Evolutionary conservation across 2,329 filamentous ascomycete species (phyloP).

Genomic region (Didymella arachidicola): DNA sequence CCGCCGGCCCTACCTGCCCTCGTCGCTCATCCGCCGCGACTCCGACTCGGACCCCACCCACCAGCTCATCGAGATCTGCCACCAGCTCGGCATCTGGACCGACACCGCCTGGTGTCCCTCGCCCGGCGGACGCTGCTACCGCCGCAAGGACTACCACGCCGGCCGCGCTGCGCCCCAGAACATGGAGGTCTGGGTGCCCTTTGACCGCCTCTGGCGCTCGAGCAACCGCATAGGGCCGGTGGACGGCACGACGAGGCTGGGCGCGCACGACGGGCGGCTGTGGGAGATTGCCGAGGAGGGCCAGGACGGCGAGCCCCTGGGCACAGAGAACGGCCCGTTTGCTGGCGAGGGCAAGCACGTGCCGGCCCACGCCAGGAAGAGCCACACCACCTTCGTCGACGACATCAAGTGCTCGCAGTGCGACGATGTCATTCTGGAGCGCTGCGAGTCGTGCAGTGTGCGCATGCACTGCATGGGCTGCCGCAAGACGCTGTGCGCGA

Average conservation of each 20-base stretch:
- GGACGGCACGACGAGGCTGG: conserved; percentile 40
- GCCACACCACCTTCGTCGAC: conserved; percentile 62
- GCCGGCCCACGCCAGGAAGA: conserved; percentile 62
- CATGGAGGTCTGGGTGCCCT: conserved; percentile 68
- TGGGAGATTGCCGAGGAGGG: conserved; percentile 66
- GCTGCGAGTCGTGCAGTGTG: conserved; percentile 68
- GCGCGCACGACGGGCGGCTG: conserved; percentile 58
- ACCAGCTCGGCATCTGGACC: conserved; percentile 67
- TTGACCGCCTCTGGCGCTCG: conserved; percentile 66
- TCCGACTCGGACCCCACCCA: conserved; percentile 68
- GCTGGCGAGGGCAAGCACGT: conserved; percentile 62
- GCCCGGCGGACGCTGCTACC: conserved; percentile 63
- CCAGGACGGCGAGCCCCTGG: conserved; percentile 63
- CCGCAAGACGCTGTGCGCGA: conserved; percentile 66
- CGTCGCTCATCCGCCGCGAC: conserved; percentile 63
- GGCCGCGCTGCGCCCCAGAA: conserved; percentile 63
- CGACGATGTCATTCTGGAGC: conserved; percentile 61
- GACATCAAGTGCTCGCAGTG: conserved; percentile 63
- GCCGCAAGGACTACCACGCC: conserved; percentile 64
- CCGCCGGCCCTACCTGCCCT: conserved; percentile 65
- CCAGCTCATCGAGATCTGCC: conserved; percentile 66
- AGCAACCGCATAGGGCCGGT: conserved; percentile 64
- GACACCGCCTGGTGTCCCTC: conserved; percentile 69
- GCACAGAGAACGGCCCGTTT: conserved; percentile 55
- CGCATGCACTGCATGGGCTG: conserved; percentile 69